A percentile compares a stretch with the other conserved stretches of the same genome.
Evolutionary conservation across 306 rosid genomes (phyloP).

Genomic region (Mucuna pruriens): DNA sequence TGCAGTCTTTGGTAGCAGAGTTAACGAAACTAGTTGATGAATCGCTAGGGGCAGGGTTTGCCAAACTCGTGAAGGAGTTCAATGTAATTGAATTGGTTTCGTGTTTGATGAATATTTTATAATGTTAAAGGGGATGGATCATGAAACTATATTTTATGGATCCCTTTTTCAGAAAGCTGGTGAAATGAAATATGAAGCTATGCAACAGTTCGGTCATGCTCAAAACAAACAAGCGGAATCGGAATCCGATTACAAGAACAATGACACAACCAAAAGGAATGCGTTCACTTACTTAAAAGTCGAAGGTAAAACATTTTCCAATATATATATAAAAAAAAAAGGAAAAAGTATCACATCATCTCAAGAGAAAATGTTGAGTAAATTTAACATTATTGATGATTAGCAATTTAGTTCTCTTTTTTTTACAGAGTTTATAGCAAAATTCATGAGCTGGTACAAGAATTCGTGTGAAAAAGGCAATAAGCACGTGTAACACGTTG

Average conservation of each 20-base stretch:
- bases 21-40: slow-evolving; percentile 51
- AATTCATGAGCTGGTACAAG: slow-evolving; percentile 56
- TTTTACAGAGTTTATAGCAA: slow-evolving; percentile 48
- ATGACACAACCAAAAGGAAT: slow-evolving; percentile 28
- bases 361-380: too few relatives aligned
- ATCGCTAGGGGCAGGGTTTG: slow-evolving; percentile 45
- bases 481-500: slow-evolving; percentile 13
- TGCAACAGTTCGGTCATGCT: slow-evolving; percentile 29
- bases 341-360: too few relatives aligned
- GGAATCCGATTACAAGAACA: background rate
- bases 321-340: too few relatives aligned
- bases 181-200: slow-evolving; percentile 48
- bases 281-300: slow-evolving; percentile 41
- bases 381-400: background rate
- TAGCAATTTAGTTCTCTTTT: background rate
- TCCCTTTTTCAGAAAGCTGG: slow-evolving; percentile 49
- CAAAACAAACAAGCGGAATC: slow-evolving; percentile 31
- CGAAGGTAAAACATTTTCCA: slow-evolving; percentile 45
- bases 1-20: slow-evolving; percentile 57
- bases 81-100: slow-evolving; percentile 38
- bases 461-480: slow-evolving; percentile 4
- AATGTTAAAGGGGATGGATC: background rate
- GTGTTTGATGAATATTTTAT: background rate
- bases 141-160: background rate
- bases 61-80: slow-evolving; percentile 61